phyloP scores from a whole-genome alignment of 2,329 filamentous ascomycete genomes.

The Fusarium abutilonis region DNA sequence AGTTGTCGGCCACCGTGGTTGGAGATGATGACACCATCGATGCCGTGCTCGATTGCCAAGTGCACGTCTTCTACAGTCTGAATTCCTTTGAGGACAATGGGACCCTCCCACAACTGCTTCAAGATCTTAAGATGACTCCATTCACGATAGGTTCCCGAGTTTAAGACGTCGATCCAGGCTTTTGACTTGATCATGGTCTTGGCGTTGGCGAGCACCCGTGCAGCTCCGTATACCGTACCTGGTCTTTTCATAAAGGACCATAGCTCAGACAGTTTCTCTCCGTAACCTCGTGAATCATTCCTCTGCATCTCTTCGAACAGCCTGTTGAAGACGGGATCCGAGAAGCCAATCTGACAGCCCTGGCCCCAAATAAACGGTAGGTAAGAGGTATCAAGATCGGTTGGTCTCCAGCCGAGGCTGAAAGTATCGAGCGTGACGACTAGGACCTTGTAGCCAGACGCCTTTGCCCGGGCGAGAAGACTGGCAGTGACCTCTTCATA shows the following conservation, averaged over 20 bases:
- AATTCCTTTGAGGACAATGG: conserved; percentile 56
- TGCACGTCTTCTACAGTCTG: conserved; percentile 54
- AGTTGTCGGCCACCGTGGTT: conserved; percentile 58
- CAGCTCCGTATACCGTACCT: conserved; percentile 37
- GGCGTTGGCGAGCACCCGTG: conserved; percentile 28
- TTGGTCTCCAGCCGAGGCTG: conserved; percentile 73
- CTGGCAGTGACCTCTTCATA: conserved; percentile 72
- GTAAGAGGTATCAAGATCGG: conserved; percentile 71
- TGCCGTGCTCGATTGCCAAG: conserved; percentile 51
- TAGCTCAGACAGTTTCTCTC: conserved; percentile 30
- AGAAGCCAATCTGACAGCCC: conserved; percentile 70
- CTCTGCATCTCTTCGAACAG: conserved; percentile 32
- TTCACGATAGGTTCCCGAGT: conserved; percentile 57
- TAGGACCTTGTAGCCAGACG: conserved; percentile 69
- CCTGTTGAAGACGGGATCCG: conserved; percentile 69
- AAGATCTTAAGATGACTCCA: conserved; percentile 72
- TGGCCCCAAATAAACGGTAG: conserved; percentile 67
- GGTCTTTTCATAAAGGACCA: conserved; percentile 36
- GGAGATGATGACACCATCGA: conserved; percentile 54
- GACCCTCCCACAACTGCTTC: conserved; percentile 68
- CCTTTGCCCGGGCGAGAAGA: conserved; percentile 69
- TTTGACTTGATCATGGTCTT: conserved; percentile 31
- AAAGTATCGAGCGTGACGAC: conserved; percentile 80
- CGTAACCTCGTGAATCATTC: conserved; percentile 24
- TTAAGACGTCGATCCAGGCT: conserved; percentile 41